A percentile compares a stretch with the other conserved stretches of the same genome.
Evolutionary conservation across 352 stramenopile genomes (phyloP).

Genomic region (Phytophthora sp.): DNA sequence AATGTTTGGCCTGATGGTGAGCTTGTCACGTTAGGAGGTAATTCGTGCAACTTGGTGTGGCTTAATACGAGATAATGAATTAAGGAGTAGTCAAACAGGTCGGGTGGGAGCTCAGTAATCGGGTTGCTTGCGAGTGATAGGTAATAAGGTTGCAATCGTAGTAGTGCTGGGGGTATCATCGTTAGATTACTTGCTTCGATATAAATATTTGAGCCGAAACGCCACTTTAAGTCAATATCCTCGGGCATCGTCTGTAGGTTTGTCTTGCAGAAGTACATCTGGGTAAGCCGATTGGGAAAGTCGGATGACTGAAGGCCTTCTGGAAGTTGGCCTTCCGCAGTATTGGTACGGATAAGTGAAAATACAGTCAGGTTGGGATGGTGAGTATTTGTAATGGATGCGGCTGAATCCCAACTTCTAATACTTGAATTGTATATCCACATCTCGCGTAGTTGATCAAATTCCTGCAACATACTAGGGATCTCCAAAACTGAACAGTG

Average conservation of each 20-base stretch:
- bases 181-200: constrained; percentile 14
- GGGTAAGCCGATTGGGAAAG: constrained; percentile 28
- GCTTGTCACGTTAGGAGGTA: constrained; percentile 6
- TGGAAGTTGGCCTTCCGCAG: constrained; percentile 35
- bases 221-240: constrained; percentile 41
- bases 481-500: constrained; percentile 37
- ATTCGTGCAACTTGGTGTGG: not conserved
- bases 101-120: not conserved
- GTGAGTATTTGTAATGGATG: constrained; percentile 16
- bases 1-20: not conserved
- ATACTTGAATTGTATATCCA: constrained; percentile 42
- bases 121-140: constrained; percentile 2
- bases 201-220: not conserved
- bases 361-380: constrained; percentile 33
- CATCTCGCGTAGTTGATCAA: constrained; percentile 35
- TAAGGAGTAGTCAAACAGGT: not conserved
- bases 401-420: constrained; percentile 19
- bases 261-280: constrained; percentile 30
- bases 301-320: constrained; percentile 25
- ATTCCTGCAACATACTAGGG: constrained; percentile 25
- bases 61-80: constrained; percentile 1
- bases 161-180: not conserved
- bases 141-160: not conserved
- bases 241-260: constrained; percentile 27
- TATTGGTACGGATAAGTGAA: constrained; percentile 29